Percentiles rank a stretch among this genome's conserved stretches.
Evolutionary conservation across 2,329 filamentous ascomycete species (phyloP).

Genomic region (Ilyonectria sp.): DNA sequence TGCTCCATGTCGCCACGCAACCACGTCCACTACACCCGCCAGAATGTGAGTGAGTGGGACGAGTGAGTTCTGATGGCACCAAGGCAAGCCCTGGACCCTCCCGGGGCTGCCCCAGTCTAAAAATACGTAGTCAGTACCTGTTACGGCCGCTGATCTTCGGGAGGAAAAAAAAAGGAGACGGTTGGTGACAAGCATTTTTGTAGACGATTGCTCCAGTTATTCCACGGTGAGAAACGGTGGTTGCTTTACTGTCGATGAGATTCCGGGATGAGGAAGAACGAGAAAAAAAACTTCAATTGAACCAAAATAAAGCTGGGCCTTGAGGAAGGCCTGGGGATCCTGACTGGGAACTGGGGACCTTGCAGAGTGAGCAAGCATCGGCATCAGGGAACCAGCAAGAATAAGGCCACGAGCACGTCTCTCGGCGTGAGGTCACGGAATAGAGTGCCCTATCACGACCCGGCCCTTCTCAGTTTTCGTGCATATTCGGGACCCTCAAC

Average conservation of each 20-base stretch:
- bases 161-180: constrained; percentile 34
- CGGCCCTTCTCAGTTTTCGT: constrained; percentile 38
- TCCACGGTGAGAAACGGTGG: constrained; percentile 11
- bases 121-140: constrained; percentile 40
- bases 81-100: constrained; percentile 34
- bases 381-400: constrained; percentile 24
- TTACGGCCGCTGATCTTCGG: constrained; percentile 30
- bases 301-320: constrained; percentile 28
- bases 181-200: constrained; percentile 21
- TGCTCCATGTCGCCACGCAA: constrained; percentile 42
- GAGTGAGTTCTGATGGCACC: constrained; percentile 38
- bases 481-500: constrained; percentile 38
- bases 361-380: constrained; percentile 28
- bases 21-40: constrained; percentile 25
- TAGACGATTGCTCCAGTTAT: constrained; percentile 34
- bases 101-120: constrained; percentile 42
- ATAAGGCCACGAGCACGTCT: constrained; percentile 37
- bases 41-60: constrained; percentile 32
- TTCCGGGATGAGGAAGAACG: neutral
- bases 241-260: constrained; percentile 25
- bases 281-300: constrained; percentile 3
- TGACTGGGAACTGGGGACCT: constrained; percentile 25
- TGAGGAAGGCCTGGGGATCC: constrained; percentile 20
- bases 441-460: constrained; percentile 42
- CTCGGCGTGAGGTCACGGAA: constrained; percentile 37